Base-by-base conservation (phyloP, 2,329 filamentous ascomycete species). In the Cladosporium sp. region DNA sequence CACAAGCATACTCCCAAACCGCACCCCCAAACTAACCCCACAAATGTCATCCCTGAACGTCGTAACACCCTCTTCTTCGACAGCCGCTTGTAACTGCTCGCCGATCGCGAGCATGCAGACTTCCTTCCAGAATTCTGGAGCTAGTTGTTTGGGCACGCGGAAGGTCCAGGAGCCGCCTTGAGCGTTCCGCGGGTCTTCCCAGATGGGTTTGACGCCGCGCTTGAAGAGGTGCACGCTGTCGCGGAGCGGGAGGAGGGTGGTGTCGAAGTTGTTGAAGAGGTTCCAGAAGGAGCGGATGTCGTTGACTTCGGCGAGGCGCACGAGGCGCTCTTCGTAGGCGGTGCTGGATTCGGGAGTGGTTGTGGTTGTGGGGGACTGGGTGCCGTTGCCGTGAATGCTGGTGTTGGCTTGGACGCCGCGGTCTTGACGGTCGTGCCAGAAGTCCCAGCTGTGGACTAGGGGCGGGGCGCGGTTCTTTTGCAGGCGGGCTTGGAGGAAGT, bases 141-240 rank as follows among this genome's bases (percentile, higher is more conserved):
- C 84, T 43, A 86, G 84, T 67, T 83, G 84, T 82, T 96, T 97
- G 69, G 89, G 88, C 53, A 97, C 89, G 59, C 93, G 89, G 79
- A 98, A 96, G 25, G 92, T 96, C 92, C 92, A 97, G 76, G 91
- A 90, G 58, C 94, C 94, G 61, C 94, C 94, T 67, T 88, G 85
- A 66, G 90, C 83, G 79, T 97, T 97, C 73, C 95, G 88, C 48
- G 91, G 87, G 76, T 98, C 94, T 79, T 93, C 91, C 84, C 93
- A 91, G 51, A 93, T 86, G 23, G 90, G 91, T 81, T 91, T 90
- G 78, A 93, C 91, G 71, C 91, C 88, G 71, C 89, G 84, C 86
- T 91, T 92, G 80, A 91, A 92, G 77, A 93, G 89, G 80, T 93
- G 90, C 30, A 91, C 90, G 57, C 75, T 79, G 73, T 84, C 82